Base-by-base conservation (phyloP, 441 rosid genomes). In the Mallotus repandus region DNA sequence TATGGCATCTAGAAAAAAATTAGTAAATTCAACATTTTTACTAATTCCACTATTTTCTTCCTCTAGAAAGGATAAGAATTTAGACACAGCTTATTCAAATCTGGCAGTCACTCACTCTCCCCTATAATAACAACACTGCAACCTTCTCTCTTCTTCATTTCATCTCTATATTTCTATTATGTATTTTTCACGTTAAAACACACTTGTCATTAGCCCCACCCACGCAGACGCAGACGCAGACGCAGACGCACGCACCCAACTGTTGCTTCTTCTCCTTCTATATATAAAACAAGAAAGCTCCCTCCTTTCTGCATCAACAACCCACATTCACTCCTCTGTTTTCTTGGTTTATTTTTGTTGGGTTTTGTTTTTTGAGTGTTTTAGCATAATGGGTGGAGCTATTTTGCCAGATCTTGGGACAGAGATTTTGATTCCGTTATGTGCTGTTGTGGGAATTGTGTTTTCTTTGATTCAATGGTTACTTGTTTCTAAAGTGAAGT, bases 401-500 rank as follows among this genome's bases (percentile, higher is more conserved):
- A 56, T 89, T 75, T 79, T 90, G 60, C 80, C 95, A 74, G 97
- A 86, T 84, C 88, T 92, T 57, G 89, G 85, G 68, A 70, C 95
- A 48, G 95, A 94, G 89, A 83, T 90, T 74, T 66, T 86, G 72
- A 71, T 92, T 15, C 96, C 98, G 35, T 75, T 81, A 6, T 89
- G 97, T 74, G 94, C 98, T 2, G 82, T 88, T 19, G 49, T 92
- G 56, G 97, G 97, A 55, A 89, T 92, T 76, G 73, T 25, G 21
- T 92, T 92, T 72, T 83, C 97, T 13, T 80, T 92, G 48, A 18
- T 94, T 21, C 94, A 92, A 32, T 91, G 97, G 94, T n/a, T 70
- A 12, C 64, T 87, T 48, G 97, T 95, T 25, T 89, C 99, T 54
- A 75, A 74, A 18, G 92, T 92, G 22, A 89, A 78, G 83, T 66